Evolutionary conservation across 1,284 basidiomycete species (phyloP), one percentile per base, ranked within the genome.

Genomic region (Termitomyces sp.): DNA sequence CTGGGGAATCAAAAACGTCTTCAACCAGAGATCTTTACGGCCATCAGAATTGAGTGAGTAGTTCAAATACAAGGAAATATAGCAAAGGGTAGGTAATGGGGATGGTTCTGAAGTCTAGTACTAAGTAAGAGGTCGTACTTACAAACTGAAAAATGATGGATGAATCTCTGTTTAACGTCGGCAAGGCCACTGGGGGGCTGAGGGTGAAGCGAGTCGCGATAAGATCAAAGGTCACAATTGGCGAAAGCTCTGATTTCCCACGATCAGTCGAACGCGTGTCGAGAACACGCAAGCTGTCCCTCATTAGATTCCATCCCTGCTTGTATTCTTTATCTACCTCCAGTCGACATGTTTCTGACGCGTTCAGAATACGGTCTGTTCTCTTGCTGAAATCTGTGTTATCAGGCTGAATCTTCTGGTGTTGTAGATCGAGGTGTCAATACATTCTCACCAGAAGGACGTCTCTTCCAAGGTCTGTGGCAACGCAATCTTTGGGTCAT

Each of bases 361-460:
- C 87, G 92, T 76, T 94, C 92, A 75, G 92, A 94, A 78, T 94
- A 94, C 73, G 92, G 91, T 90, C 65, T 55, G 74, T 55, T 50
- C 52, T 49, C 65, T 43, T 36, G n/a, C 30, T 26, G 5, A 9
- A 30, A 47, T 34, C 12, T 39, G 15, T 3, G 13, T 8, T 15
- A 17, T 49, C 10, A 45, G 13, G 9, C 46, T 26, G 36, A 56
- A 55, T 38, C 36, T 50, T 41, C 38, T 50, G 24, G 24, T n/a
- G 17, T 40, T 9, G 17, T 59, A 94, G 94, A 98, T 76, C 89
- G 95, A 65, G 95, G 95, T 78, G 95, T 98, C 59, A 98, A 97
- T 79, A 98, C 96, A 64, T 98, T 98, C 80, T 98, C 96, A 30
- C 97, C 97, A 5, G 96, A 99, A 74, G 95, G 92, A 50, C 90